Conservation (phyloP, 2,329 filamentous ascomycete species). For the Cryphonectria japonica region DNA sequence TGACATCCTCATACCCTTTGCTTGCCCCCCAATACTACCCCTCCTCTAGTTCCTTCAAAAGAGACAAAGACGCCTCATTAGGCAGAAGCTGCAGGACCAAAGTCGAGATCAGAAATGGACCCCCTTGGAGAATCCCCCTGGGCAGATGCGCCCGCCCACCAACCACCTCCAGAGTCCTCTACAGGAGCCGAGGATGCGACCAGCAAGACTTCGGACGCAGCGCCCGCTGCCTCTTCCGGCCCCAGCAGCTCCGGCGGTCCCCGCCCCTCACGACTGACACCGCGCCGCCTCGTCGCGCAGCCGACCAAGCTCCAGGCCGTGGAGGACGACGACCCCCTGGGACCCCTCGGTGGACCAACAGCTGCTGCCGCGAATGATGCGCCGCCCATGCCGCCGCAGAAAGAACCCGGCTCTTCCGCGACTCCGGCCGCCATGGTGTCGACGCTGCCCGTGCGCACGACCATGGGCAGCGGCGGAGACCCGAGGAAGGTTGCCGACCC, state of each 20-base stretch:
- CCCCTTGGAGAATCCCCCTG: conserved; percentile 57
- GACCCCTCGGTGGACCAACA: conserved; percentile 67
- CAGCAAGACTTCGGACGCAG: conserved; percentile 37
- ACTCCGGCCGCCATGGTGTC: conserved; percentile 22
- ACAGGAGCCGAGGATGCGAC: conserved; percentile 36
- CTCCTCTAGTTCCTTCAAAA: not conserved
- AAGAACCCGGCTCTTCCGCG: conserved; percentile 54
- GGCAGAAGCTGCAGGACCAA: not conserved
- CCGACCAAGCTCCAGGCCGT: conserved; percentile 79
- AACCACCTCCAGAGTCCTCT: conserved; percentile 36
- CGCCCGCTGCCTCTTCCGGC: conserved; percentile 37
- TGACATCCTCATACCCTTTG: not conserved
- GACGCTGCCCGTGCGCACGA: conserved; percentile 58
- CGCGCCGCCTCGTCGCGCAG: conserved; percentile 71
- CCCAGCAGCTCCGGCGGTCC: conserved; percentile 35
- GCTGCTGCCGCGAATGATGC: conserved; percentile 43
- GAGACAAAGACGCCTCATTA: not conserved
- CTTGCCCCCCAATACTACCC: no score
- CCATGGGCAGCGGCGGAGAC: conserved; percentile 50
- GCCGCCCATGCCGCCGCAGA: conserved; percentile 71
- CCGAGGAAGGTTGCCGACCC: conserved; percentile 53
- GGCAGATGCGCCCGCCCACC: conserved; percentile 50
- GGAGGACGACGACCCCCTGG: conserved; percentile 73
- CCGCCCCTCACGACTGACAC: conserved; percentile 51
- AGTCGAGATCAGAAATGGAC: conserved; percentile 43